Conservation (phyloP, 441 rosid genomes). For the Biscutella laevigata region DNA sequence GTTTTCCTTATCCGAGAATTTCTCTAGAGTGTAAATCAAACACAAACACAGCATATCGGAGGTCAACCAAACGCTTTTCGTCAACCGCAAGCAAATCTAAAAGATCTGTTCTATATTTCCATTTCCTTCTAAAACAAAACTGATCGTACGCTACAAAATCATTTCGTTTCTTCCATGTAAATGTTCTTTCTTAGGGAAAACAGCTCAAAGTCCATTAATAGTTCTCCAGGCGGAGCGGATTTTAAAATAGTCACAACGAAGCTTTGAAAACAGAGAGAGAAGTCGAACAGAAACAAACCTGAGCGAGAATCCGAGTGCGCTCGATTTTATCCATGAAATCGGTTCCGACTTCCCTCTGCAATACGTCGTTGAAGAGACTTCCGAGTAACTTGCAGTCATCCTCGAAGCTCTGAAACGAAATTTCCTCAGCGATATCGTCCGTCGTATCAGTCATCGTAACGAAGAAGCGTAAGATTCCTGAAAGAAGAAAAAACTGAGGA, state of each 20-base stretch:
- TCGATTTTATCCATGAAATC: conserved; percentile 70
- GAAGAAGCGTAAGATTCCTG: neutral
- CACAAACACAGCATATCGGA: conserved; percentile 2
- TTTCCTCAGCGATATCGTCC: conserved; percentile 91
- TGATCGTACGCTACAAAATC: neutral
- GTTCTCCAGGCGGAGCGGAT: conserved; percentile 1
- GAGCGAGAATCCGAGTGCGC: conserved; percentile 69
- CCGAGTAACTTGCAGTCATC: conserved; percentile 90
- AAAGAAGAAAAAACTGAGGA: neutral
- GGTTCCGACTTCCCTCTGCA: conserved; percentile 73
- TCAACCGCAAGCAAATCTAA: conserved; percentile 16
- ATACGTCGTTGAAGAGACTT: conserved; percentile 73
- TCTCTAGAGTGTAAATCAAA: conserved; percentile 16
- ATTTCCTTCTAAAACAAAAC: neutral
- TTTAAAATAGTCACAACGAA: neutral
- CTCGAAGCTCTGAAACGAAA: conserved; percentile 88
- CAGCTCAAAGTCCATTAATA: neutral
- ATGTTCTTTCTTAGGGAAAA: neutral
- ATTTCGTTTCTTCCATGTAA: neutral
- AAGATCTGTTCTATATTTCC: neutral
- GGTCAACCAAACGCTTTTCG: neutral
- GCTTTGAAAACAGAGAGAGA: neutral
- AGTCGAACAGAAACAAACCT: conserved; percentile 30
- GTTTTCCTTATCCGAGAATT: neutral
- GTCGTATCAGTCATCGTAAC: conserved; percentile 81